phyloP scores from a whole-genome alignment of 2,329 filamentous ascomycete species.

The Fusarium tuaranense region DNA sequence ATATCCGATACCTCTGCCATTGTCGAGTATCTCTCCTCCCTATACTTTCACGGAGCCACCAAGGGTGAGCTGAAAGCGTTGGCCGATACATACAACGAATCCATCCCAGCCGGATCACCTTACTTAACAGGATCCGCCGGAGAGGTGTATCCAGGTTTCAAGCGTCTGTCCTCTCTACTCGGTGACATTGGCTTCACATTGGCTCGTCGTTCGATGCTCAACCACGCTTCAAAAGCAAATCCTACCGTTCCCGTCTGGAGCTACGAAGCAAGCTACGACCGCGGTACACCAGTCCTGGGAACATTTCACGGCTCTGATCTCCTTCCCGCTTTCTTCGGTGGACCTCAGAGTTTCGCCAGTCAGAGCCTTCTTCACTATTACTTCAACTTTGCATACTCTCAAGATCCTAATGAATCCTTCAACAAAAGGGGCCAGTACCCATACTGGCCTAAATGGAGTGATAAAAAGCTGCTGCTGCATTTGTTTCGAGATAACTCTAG shows the following conservation, averaged over 20 bases:
- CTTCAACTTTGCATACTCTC: neutral
- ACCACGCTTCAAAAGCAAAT: neutral
- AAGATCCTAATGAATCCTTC: neutral
- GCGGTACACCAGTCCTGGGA: neutral
- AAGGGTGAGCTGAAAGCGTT: neutral
- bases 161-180: neutral
- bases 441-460: neutral
- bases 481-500: neutral
- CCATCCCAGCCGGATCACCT: neutral
- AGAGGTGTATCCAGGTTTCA: neutral
- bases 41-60: neutral
- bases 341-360: neutral
- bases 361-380: neutral
- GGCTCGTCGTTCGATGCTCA: neutral
- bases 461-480: neutral
- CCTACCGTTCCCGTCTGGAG: neutral
- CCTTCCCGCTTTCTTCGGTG: neutral
- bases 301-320: neutral
- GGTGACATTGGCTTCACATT: neutral
- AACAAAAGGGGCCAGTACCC: neutral
- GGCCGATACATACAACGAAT: neutral
- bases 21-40: neutral
- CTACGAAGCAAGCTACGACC: neutral
- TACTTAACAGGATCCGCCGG: neutral
- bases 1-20: neutral